Conservation (phyloP, 371 early-diverging fungal genomes). For the Lichtheimia ornata region DNA sequence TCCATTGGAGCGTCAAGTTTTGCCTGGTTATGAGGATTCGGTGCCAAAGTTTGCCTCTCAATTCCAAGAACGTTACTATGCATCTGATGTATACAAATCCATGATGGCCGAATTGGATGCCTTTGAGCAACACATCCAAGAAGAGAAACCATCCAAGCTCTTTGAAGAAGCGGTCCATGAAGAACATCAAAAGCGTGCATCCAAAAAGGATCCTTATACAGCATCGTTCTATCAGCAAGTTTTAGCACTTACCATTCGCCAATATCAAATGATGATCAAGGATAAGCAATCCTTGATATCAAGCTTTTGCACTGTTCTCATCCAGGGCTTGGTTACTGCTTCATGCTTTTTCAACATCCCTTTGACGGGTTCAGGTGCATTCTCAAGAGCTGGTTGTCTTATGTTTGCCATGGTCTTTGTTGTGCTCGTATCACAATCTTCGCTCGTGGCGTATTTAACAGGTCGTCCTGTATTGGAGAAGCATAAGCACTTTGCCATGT, state of each 20-base stretch:
- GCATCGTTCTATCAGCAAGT: slow-evolving; percentile 56
- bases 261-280: slow-evolving; percentile 49
- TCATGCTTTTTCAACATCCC: slow-evolving; percentile 66
- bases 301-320: slow-evolving; percentile 53
- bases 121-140: slow-evolving; percentile 17
- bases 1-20: slow-evolving; percentile 55
- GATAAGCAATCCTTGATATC: slow-evolving; percentile 48
- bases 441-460: slow-evolving; percentile 49
- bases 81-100: slow-evolving; percentile 19
- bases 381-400: slow-evolving; percentile 68
- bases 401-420: slow-evolving; percentile 61
- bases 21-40: slow-evolving; percentile 46
- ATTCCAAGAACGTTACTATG: slow-evolving; percentile 45
- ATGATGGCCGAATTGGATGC: slow-evolving; percentile 31
- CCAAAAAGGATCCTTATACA: slow-evolving; percentile 44
- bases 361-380: slow-evolving; percentile 53
- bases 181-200: slow-evolving; percentile 42
- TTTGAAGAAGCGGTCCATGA: slow-evolving; percentile 44
- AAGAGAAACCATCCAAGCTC: slow-evolving; percentile 27
- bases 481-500: slow-evolving; percentile 68
- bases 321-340: slow-evolving; percentile 69
- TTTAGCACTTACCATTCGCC: slow-evolving; percentile 47
- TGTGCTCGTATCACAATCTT: slow-evolving; percentile 52
- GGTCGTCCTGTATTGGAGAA: slow-evolving; percentile 68
- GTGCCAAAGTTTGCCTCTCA: slow-evolving; percentile 47